phyloP scores from a whole-genome alignment of 108 stramenopile species.

The Nannochloropsis gaditana region DNA sequence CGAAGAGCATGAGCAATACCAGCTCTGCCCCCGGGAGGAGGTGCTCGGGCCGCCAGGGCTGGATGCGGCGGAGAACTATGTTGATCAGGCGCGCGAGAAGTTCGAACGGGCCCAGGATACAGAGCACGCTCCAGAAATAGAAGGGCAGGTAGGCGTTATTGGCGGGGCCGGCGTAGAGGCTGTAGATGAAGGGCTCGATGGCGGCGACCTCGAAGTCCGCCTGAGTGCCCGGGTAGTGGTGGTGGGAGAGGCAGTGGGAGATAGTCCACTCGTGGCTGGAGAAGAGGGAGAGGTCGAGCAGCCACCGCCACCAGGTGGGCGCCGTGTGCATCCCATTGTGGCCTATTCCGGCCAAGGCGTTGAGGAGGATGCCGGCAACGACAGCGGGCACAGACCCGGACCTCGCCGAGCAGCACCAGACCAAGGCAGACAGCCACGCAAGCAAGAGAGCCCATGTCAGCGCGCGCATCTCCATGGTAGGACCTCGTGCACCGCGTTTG shows the following conservation, averaged over 20 bases:
- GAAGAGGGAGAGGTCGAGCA: constrained; percentile 10
- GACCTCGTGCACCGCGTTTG: not conserved
- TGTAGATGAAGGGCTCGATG: constrained; percentile 2
- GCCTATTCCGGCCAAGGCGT: not conserved
- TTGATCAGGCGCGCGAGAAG: not conserved
- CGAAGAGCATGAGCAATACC: not conserved
- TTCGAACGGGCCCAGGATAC: not conserved
- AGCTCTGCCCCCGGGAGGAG: not conserved
- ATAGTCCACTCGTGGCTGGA: constrained; percentile 21
- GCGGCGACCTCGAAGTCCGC: constrained; percentile 24
- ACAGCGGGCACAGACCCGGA: not conserved
- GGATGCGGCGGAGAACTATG: not conserved
- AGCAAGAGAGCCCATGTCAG: not conserved
- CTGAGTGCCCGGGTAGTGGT: constrained; percentile 7
- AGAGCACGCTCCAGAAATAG: not conserved
- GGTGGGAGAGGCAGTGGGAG: constrained; percentile 29
- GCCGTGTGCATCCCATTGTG: constrained; percentile 25
- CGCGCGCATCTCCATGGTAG: constrained; percentile 18
- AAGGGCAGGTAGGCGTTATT: not conserved
- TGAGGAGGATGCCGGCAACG: constrained; percentile 7
- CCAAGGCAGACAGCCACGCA: not conserved
- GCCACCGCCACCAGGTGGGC: constrained; percentile 24
- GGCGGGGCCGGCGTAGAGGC: not conserved
- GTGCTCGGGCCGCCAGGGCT: not conserved
- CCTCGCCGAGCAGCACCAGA: not conserved